Conservation (phyloP, 2,329 filamentous ascomycete species). For the Leptographium procerum region DNA sequence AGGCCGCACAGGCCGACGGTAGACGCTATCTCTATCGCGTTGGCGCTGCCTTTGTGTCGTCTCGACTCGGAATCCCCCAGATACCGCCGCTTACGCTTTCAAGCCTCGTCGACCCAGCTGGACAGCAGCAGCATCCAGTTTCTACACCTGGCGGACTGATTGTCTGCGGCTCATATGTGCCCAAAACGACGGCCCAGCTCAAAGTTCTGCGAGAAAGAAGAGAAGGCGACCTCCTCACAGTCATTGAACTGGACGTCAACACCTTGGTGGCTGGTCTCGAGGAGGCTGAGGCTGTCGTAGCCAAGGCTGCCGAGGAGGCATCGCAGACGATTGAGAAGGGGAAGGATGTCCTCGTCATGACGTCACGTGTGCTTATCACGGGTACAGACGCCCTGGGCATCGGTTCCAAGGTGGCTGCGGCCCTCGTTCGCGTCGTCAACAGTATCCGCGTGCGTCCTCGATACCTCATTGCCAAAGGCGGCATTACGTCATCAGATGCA, state of each 20-base stretch:
- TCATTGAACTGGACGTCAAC: slow-evolving; percentile 35
- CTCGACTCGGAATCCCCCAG: slow-evolving; percentile 37
- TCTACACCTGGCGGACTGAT: slow-evolving; percentile 34
- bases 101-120: slow-evolving; percentile 25
- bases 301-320: slow-evolving; percentile 24
- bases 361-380: slow-evolving; percentile 37
- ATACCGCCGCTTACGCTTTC: slow-evolving; percentile 37
- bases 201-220: slow-evolving; percentile 27
- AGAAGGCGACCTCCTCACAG: slow-evolving; percentile 30
- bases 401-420: slow-evolving; percentile 35
- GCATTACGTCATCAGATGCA: slow-evolving; percentile 47
- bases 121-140: slow-evolving; percentile 6
- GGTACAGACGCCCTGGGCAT: slow-evolving; percentile 12
- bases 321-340: slow-evolving; percentile 25
- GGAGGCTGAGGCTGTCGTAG: slow-evolving; percentile 9
- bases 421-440: slow-evolving; percentile 20
- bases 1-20: slow-evolving; percentile 15
- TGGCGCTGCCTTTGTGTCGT: slow-evolving; percentile 31
- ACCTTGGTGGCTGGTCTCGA: slow-evolving; percentile 27
- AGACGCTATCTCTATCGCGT: slow-evolving; percentile 28
- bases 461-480: slow-evolving; percentile 48
- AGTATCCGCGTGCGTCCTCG: slow-evolving; percentile 27
- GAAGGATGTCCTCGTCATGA: slow-evolving; percentile 47
- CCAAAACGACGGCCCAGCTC: slow-evolving; percentile 46
- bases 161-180: slow-evolving; percentile 46